These are phyloP conservation scores for Lasiosphaeria miniovina DNA, from an alignment of 495 filamentous ascomycete genomes.

Conservation along the genomic window DNA sequence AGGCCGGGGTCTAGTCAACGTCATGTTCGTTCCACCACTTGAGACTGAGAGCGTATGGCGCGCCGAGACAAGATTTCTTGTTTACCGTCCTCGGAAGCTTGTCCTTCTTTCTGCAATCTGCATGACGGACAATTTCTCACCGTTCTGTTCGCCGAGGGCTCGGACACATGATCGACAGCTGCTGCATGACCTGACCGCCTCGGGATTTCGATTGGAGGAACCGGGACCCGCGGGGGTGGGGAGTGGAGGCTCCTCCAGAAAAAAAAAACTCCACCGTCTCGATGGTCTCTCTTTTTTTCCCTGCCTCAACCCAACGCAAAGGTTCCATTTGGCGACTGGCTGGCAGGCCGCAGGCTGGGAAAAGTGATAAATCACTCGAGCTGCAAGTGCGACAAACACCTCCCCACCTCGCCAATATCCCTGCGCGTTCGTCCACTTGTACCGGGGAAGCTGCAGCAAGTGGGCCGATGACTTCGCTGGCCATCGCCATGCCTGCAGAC, in stretches of 20 bases:
- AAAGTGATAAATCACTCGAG: constrained; percentile 1
- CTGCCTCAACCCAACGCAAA: no score
- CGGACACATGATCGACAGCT: constrained; percentile 30
- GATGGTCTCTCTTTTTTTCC: not conserved
- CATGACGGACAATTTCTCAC: not conserved
- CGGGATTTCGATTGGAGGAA: constrained; percentile 3
- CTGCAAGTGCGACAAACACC: not conserved
- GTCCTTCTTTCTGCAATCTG: not conserved
- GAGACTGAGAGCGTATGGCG: not conserved
- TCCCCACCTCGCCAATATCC: not conserved
- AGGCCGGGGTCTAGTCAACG: no score
- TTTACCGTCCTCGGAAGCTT: no score
- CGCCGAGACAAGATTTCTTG: not conserved
- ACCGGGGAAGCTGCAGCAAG: not conserved
- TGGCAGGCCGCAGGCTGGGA: not conserved
- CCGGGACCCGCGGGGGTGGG: not conserved
- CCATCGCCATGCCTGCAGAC: no score
- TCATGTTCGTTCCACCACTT: not conserved
- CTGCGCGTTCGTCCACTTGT: constrained; percentile 5
- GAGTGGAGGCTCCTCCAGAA: constrained; percentile 1
- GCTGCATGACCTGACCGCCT: constrained; percentile 22
- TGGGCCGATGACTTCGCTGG: not conserved
- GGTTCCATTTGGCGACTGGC: no score
- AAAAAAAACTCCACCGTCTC: not conserved
- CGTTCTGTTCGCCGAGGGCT: not conserved